These are phyloP conservation scores for Sabuloglossum arenarium DNA, from an alignment of 495 filamentous ascomycete genomes.

Conservation along the genomic window DNA sequence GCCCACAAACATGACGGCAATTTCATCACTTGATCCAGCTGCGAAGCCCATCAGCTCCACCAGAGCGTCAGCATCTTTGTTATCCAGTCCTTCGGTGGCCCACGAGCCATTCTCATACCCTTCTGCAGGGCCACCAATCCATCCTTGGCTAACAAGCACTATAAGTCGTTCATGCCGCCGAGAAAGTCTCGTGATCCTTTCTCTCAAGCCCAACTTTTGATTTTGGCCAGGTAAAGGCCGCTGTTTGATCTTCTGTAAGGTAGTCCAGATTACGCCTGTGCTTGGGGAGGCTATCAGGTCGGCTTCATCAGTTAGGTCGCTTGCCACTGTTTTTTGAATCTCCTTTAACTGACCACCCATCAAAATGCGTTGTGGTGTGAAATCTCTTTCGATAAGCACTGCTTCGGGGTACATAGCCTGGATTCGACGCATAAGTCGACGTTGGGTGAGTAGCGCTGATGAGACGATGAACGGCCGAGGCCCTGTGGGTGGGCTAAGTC, in stretches of 20 bases:
- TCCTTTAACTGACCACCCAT: not conserved
- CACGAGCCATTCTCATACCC: slow-evolving; percentile 13
- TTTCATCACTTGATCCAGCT: slow-evolving; percentile 18
- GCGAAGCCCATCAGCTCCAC: slow-evolving; percentile 32
- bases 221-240: slow-evolving; percentile 38
- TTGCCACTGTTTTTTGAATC: slow-evolving; percentile 9
- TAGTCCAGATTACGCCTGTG: slow-evolving; percentile 49
- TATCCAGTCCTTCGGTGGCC: slow-evolving; percentile 10
- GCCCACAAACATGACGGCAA: slow-evolving; percentile 29
- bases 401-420: slow-evolving; percentile 27
- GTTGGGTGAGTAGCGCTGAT: slow-evolving; percentile 21
- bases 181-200: slow-evolving; percentile 33
- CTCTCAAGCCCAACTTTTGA: slow-evolving; percentile 26
- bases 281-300: slow-evolving; percentile 55
- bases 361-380: slow-evolving; percentile 18
- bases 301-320: slow-evolving; percentile 29
- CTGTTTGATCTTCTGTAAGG: slow-evolving; percentile 55
- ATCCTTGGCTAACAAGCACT: slow-evolving; percentile 43
- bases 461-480: slow-evolving; percentile 26
- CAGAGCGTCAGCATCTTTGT: slow-evolving; percentile 30
- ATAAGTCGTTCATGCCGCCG: slow-evolving; percentile 45
- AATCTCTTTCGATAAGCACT: slow-evolving; percentile 38
- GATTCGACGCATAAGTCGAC: slow-evolving; percentile 24
- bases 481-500: slow-evolving; percentile 1
- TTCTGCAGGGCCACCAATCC: slow-evolving; percentile 16